Base-by-base conservation (phyloP, 805 yeast genomes). In the Ogataea corticis region DNA sequence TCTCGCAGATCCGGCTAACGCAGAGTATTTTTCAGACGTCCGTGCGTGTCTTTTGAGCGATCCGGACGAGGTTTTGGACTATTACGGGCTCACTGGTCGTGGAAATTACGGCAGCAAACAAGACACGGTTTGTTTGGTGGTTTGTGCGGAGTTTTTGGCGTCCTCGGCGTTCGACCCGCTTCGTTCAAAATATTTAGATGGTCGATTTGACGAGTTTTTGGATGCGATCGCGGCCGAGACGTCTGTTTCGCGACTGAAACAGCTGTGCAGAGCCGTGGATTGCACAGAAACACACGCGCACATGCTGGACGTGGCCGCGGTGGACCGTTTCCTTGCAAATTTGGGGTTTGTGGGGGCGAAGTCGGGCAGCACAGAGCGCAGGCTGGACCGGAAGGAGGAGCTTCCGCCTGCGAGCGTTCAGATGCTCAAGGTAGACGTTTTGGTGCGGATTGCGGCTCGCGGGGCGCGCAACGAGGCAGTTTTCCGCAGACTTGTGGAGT, bases 11-110 rank as follows among this genome's bases (percentile, higher is more conserved):
- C 45, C 42, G n/a, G 7, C 38, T 12, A 47, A 51, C 9, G 13
- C 33, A 4, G 41, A 31, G 2, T 55, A 57, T 30, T 27, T 55
- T 12, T 42, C 49, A 16, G 31, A 45, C n/a, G 17, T 55, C 10
- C 44, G 46, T 7, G 38, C 43, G 14, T 36, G 39, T 11, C 31
- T 57, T 13, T 25, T 42, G 30, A 38, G 38, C 11, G 39, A 47
- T 10, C 39, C 46, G 13, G 46, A 50, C 23, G 44, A 44, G 32
- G 33, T 53, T 5, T 9, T 34, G 9, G 61, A 55, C 32, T 49
- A 50, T 15, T 50, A 51, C 37, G 42, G 45, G 19, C 46, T 57
- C 4, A 44, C 38, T 9, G 27, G 15, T 2, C 32, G 31, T 3
- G 58, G 57, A 1, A 29, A 39, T 14, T 18, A 19, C 14, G 52